phyloP scores from a whole-genome alignment of 805 yeast species.

The Monosporozyma yasuniensis region DNA sequence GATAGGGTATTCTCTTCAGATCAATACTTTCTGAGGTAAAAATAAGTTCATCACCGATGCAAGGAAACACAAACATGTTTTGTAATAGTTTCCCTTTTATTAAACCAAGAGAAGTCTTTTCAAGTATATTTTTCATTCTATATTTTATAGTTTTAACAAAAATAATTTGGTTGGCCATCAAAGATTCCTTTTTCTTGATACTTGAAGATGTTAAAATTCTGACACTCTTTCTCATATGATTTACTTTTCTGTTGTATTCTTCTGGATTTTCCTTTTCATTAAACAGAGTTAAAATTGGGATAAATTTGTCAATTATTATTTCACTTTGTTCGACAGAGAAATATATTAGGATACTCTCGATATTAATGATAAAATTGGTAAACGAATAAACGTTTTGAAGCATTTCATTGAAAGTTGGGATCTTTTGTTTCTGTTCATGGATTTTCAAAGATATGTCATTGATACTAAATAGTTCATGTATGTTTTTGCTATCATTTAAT shows the following conservation, averaged over 20 bases:
- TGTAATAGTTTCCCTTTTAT: conserved; percentile 6
- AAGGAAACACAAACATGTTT: conserved; percentile 11
- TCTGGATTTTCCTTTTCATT: neutral
- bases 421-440: neutral
- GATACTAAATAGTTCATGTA: neutral
- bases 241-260: neutral
- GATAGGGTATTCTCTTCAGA: conserved; percentile 7
- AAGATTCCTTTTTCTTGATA: conserved; percentile 15
- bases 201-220: conserved; percentile 22
- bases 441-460: neutral
- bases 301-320: neutral
- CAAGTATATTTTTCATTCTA: conserved; percentile 8
- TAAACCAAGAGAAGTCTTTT: conserved; percentile 13
- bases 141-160: conserved; percentile 9
- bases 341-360: neutral
- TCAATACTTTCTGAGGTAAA: conserved; percentile 10
- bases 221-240: conserved; percentile 19
- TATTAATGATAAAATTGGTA: neutral
- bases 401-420: neutral
- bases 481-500: neutral
- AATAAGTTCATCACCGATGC: conserved; percentile 7
- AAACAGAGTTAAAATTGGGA: neutral
- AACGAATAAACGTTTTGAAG: neutral
- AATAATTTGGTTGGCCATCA: conserved; percentile 12
- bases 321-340: neutral